Evolutionary conservation across 2,329 filamentous ascomycete genomes (phyloP).

Genomic region (Graphium sp.): DNA sequence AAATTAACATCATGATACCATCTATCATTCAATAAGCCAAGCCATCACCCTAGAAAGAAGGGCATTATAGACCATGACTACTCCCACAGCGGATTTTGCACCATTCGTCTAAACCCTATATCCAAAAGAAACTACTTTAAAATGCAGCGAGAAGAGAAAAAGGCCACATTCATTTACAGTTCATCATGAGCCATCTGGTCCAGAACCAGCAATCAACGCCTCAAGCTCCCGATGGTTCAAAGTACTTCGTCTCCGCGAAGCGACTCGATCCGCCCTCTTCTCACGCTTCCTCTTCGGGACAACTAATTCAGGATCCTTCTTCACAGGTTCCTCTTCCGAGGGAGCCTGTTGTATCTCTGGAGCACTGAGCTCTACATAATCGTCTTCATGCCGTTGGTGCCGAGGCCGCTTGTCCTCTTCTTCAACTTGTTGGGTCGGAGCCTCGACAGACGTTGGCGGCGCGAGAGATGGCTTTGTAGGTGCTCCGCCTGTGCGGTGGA

Average conservation of each 20-base stretch:
- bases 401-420: constrained; percentile 2
- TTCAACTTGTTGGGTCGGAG: constrained; percentile 5
- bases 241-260: constrained; percentile 54
- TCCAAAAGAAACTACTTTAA: no score
- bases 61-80: no score
- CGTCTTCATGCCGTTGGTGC: no score
- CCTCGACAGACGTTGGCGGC: constrained; percentile 7
- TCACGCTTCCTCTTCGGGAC: constrained; percentile 30
- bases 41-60: no score
- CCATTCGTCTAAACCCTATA: no score
- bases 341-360: no score
- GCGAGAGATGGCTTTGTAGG: constrained; percentile 8
- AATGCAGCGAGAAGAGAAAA: no score
- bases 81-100: no score
- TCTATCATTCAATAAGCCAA: no score
- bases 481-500: no score
- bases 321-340: constrained; percentile 18
- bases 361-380: no score
- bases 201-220: constrained; percentile 37
- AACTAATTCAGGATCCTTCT: constrained; percentile 11
- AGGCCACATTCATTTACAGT: constrained; percentile 6
- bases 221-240: constrained; percentile 61
- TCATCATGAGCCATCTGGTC: constrained; percentile 8
- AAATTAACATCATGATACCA: no score
- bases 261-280: constrained; percentile 32